Evolutionary conservation across 75 land plant genomes (phyloP).

Genomic region (Pinus albicaulis): DNA sequence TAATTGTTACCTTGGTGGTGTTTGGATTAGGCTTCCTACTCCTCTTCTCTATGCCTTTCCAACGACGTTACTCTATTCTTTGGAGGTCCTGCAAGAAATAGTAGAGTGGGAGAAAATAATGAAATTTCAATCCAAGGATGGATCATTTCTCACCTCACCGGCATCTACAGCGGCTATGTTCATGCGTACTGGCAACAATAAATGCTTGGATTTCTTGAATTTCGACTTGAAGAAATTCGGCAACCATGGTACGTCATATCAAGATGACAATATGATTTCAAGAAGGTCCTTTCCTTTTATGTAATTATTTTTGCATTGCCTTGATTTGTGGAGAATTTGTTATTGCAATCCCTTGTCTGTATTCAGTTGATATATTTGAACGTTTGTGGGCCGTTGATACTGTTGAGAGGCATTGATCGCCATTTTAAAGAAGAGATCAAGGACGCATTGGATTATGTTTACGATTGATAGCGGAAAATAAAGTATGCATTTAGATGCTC

Average conservation of each 20-base stretch:
- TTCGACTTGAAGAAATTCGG: not conserved
- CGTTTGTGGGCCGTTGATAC: constrained; percentile 54
- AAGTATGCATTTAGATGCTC: too few species aligned
- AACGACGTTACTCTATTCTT: constrained; percentile 10
- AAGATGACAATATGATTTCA: not conserved
- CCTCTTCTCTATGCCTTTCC: not conserved
- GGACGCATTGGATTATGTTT: constrained; percentile 18
- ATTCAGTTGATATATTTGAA: constrained; percentile 30
- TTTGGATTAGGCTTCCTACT: not conserved
- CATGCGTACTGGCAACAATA: constrained; percentile 19
- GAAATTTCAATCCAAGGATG: constrained; percentile 21
- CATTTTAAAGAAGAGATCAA: constrained; percentile 18
- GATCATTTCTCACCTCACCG: constrained; percentile 21
- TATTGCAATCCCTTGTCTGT: constrained; percentile 2
- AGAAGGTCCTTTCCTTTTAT: not conserved
- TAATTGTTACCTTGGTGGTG: not conserved
- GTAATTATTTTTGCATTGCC: not conserved
- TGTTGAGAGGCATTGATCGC: constrained; percentile 31
- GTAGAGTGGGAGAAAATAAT: constrained; percentile 21
- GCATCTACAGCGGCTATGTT: constrained; percentile 19
- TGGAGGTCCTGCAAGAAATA: constrained; percentile 20
- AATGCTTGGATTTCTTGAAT: constrained; percentile 19
- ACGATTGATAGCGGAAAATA: too few species aligned
- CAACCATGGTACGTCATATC: constrained; percentile 13
- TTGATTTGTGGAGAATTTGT: not conserved